These are phyloP conservation scores for Carnegiea gigantea DNA, from an alignment of 179 eudicot species.

Conservation along the genomic window DNA sequence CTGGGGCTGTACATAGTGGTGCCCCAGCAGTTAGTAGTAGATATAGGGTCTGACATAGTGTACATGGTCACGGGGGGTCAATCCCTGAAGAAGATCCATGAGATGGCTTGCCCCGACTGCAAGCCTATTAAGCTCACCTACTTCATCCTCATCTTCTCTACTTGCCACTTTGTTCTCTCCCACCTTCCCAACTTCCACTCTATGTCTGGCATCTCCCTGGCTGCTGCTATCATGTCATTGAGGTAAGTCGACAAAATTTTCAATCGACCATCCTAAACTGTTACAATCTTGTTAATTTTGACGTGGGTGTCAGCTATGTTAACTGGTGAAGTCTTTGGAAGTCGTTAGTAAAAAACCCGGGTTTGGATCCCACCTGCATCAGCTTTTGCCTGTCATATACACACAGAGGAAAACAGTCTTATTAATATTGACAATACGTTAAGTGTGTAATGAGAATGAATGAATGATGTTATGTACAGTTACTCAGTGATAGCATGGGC, in stretches of 20 bases:
- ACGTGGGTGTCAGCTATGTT: too few relatives aligned
- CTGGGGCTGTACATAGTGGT: slow-evolving; percentile 44
- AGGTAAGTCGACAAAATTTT: slow-evolving; percentile 22
- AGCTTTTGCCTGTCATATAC: too few relatives aligned
- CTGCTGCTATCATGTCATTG: slow-evolving; percentile 46
- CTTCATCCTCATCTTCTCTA: slow-evolving; percentile 38
- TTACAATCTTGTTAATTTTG: too few relatives aligned
- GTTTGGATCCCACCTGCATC: too few relatives aligned
- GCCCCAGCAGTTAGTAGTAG: slow-evolving; percentile 42
- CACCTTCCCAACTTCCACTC: slow-evolving; percentile 47
- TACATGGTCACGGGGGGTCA: slow-evolving; percentile 54
- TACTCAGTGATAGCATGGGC: slow-evolving; percentile 70
- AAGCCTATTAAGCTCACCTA: slow-evolving; percentile 31
- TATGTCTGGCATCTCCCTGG: slow-evolving; percentile 33
- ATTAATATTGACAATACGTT: too few relatives aligned
- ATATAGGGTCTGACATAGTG: slow-evolving; percentile 39
- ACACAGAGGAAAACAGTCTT: too few relatives aligned
- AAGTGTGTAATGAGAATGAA: not conserved
- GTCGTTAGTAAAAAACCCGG: too few relatives aligned
- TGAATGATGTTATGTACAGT: slow-evolving; percentile 23
- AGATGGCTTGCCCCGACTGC: slow-evolving; percentile 13
- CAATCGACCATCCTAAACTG: too few relatives aligned
- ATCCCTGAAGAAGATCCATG: slow-evolving; percentile 38
- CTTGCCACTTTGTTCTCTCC: slow-evolving; percentile 36
- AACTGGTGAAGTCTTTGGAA: too few relatives aligned